Evolutionary conservation across 192 early-diverging fungal species (phyloP), one percentile per base, ranked within the genome.

Genomic region (Backusella tarrabulga): DNA sequence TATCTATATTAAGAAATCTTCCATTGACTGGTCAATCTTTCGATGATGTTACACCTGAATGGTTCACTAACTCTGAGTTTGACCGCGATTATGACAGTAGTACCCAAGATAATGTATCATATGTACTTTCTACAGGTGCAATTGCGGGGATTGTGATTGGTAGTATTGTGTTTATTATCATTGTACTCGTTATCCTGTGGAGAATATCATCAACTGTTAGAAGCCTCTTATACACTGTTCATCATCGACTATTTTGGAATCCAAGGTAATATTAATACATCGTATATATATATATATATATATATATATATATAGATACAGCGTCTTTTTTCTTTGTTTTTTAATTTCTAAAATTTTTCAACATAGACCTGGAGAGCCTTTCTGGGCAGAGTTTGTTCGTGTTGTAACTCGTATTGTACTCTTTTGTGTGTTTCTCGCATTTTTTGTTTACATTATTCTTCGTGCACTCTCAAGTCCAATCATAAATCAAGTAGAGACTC

Each of bases 281-380:
- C 35, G 1, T 35, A 23, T 32, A 14, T 35, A 23, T 41, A 44
- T 23, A 42, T 1, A 15, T 41, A 44, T 23, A 42, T 1, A 15
- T n/a, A n/a, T 35, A 23, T 32, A 14, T 35, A 23, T 41, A 44
- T 23, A 42, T 1, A 15, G 7, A 3, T 36, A 36, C n/a, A 21
- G 5, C 0, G 21, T 38, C 6, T 71, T 70, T 41, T n/a, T 36
- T 34, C 12, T 17, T n/a, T 69, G 0, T 8, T 5, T 69, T 8
- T 8, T 5, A 15, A 26, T 40, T 40, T 40, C 7, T 11, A 40
- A 40, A 40, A 40, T 12, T 11, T 11, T 9, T 34, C 67, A 34
- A 19, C 9, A 34, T 63, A 75, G 73, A 66, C 66, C 73, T 26
- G 74, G 63, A 17, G 74, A 75, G 40, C 74, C 63, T n/a, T 63